These are phyloP conservation scores for Tephrocybe sp. DNA, from an alignment of 768 basidiomycete genomes.

Conservation along the genomic window DNA sequence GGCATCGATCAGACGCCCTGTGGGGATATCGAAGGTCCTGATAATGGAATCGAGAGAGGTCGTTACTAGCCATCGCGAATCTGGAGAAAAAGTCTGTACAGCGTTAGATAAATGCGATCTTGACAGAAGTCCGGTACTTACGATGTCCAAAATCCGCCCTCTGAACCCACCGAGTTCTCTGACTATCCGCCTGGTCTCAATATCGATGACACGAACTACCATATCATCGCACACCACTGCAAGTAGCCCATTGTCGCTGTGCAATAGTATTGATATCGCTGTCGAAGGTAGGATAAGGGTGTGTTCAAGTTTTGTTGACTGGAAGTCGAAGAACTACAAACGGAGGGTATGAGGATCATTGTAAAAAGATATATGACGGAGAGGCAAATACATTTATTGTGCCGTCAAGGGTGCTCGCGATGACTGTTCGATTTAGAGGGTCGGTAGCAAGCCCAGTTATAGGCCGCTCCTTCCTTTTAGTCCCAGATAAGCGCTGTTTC, in stretches of 20 bases:
- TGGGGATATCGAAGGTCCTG: conserved; percentile 94
- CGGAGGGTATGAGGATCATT: conserved; percentile 6
- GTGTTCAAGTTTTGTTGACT: conserved; percentile 72
- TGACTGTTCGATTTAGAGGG: conserved; percentile 74
- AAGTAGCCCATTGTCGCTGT: conserved; percentile 83
- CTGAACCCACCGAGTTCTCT: conserved; percentile 86
- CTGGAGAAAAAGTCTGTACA: conserved; percentile 85
- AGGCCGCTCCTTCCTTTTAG: conserved; percentile 47
- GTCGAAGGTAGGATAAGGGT: conserved; percentile 68
- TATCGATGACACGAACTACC: conserved; percentile 82
- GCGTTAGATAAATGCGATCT: neutral
- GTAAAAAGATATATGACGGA: neutral
- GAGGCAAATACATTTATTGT: conserved; percentile 70
- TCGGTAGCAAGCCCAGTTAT: conserved; percentile 88
- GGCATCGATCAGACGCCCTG: conserved; percentile 87
- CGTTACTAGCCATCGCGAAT: conserved; percentile 90
- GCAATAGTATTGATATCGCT: conserved; percentile 69
- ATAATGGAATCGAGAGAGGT: conserved; percentile 90
- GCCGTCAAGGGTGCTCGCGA: conserved; percentile 88
- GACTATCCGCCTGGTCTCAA: conserved; percentile 86
- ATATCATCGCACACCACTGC: conserved; percentile 87
- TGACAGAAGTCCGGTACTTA: conserved; percentile 33
- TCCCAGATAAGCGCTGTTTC: conserved; percentile 37
- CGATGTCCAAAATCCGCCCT: conserved; percentile 86
- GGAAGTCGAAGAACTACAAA: conserved; percentile 93